phyloP scores from a whole-genome alignment of 306 rosid species.

The Coriaria nepalensis region DNA sequence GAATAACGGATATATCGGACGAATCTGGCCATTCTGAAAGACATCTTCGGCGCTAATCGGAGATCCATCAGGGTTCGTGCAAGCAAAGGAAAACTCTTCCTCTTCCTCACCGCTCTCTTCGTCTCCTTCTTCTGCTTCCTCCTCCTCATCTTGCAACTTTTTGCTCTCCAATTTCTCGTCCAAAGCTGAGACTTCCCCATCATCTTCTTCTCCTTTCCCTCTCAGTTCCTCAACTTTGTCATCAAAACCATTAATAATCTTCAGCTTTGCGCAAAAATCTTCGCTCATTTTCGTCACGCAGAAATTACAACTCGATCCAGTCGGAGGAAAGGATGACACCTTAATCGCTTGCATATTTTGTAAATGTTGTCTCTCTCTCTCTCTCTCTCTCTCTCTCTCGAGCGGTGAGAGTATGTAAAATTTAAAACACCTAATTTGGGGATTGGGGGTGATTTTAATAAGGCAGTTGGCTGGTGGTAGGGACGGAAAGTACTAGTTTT shows the following conservation, averaged over 20 bases:
- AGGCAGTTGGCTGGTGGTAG: too few relatives aligned
- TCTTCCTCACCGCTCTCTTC: conserved; percentile 17
- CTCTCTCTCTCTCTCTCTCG: not conserved
- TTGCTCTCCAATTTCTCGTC: conserved; percentile 19
- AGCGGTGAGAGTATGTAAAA: too few relatives aligned
- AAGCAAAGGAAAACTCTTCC: conserved; percentile 62
- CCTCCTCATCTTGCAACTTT: conserved; percentile 7
- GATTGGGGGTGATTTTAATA: too few relatives aligned
- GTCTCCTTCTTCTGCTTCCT: not conserved
- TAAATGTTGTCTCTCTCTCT: not conserved
- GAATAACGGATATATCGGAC: conserved; percentile 58
- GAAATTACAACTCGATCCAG: conserved; percentile 9
- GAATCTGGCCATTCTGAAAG: conserved; percentile 70
- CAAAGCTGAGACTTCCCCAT: not conserved
- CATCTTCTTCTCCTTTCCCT: too few relatives aligned
- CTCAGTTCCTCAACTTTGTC: not conserved
- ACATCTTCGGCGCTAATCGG: conserved; percentile 59
- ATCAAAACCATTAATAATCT: conserved; percentile 7
- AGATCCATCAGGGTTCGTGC: conserved; percentile 35
- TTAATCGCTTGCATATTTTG: conserved; percentile 38
- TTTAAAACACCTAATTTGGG: too few relatives aligned
- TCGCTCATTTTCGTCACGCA: conserved; percentile 6
- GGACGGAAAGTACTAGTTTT: too few relatives aligned
- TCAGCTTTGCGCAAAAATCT: conserved; percentile 30
- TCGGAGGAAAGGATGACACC: conserved; percentile 8